Evolutionary conservation across 106 monocot genomes (phyloP).

Genomic region (Allium fistulosum): DNA sequence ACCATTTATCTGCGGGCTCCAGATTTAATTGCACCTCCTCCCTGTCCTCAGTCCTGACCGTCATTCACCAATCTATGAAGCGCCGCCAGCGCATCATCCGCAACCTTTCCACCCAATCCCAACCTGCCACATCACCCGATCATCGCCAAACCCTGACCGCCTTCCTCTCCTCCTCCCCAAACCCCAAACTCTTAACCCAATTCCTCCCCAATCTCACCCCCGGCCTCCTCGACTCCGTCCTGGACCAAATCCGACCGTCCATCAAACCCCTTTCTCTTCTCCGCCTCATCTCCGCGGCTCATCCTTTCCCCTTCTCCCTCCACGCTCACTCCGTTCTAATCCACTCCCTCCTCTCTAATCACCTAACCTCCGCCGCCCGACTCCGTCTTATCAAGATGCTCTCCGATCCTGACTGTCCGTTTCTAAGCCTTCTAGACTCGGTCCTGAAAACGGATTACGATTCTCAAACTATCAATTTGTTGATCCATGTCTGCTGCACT

Average conservation of each 20-base stretch:
- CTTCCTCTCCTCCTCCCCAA: constrained; percentile 18
- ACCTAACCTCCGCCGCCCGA: constrained; percentile 23
- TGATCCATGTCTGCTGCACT: constrained; percentile 46
- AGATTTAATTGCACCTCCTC: neutral
- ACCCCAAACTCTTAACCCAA: constrained; percentile 11
- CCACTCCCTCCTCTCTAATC: constrained; percentile 31
- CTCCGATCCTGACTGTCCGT: constrained; percentile 8
- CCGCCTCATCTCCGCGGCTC: constrained; percentile 30
- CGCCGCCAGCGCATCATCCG: constrained; percentile 6
- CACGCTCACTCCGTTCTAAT: constrained; percentile 43
- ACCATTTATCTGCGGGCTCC: no score
- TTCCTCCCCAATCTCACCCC: constrained; percentile 25
- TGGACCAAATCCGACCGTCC: constrained; percentile 22
- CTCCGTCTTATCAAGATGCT: constrained; percentile 40
- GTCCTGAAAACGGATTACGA: constrained; percentile 3
- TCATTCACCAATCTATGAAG: neutral
- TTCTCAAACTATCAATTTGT: constrained; percentile 16
- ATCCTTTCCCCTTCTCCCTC: constrained; percentile 30
- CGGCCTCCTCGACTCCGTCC: constrained; percentile 19
- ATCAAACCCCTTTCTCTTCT: constrained; percentile 29
- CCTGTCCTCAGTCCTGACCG: neutral
- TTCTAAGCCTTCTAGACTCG: constrained; percentile 12
- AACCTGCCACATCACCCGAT: constrained; percentile 1
- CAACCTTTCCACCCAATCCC: neutral
- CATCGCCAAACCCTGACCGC: constrained; percentile 4